phyloP scores from a whole-genome alignment of 371 early-diverging fungal genomes.

The Circinella minor region DNA sequence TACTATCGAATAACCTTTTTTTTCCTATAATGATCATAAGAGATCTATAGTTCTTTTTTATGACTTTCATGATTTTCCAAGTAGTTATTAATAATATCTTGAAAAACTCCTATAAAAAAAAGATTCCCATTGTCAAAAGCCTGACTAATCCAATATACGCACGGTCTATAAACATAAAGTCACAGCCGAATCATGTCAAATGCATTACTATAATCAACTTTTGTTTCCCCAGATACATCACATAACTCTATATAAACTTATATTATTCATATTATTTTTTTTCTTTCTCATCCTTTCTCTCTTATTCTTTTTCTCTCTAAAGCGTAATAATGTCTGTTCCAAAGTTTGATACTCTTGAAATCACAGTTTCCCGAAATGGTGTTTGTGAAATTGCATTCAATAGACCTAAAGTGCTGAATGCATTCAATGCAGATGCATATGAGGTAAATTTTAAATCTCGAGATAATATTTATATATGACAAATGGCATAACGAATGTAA shows the following conservation, averaged over 20 bases:
- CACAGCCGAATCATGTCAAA: not conserved
- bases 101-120: not conserved
- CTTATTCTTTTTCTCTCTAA: constrained; percentile 86
- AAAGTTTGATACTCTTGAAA: constrained; percentile 17
- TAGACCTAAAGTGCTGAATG: constrained; percentile 66
- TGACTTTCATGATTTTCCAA: not conserved
- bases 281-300: not conserved
- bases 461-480: not conserved
- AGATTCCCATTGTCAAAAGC: not conserved
- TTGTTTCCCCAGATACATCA: constrained; percentile 78
- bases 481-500: not conserved
- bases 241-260: not conserved
- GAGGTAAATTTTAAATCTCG: constrained; percentile 27
- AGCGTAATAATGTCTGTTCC: constrained; percentile 64
- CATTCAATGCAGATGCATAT: constrained; percentile 65
- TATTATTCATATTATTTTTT: no score
- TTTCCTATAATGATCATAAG: no score
- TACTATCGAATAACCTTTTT: no score
- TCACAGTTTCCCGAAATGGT: constrained; percentile 31
- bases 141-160: constrained; percentile 8
- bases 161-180: not conserved
- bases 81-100: not conserved
- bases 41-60: not conserved
- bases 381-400: constrained; percentile 72
- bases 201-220: constrained; percentile 52